Conservation (phyloP, 2,329 filamentous ascomycete species). For the Zymoseptoria crescenta region DNA sequence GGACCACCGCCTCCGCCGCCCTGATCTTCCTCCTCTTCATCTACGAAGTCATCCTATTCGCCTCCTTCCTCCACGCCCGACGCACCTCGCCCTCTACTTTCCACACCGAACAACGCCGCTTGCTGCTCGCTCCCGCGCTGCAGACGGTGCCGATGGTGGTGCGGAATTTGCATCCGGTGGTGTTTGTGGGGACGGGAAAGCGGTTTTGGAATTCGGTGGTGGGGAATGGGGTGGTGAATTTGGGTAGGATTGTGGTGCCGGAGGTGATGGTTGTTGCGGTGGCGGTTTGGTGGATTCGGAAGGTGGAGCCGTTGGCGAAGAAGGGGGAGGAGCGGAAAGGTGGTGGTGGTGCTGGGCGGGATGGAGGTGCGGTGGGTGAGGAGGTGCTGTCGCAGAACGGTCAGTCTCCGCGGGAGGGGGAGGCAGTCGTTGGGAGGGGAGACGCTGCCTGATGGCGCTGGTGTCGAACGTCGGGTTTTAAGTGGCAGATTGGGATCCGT, state of each 20-base stretch:
- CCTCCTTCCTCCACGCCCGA: background rate
- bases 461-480: background rate
- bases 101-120: background rate
- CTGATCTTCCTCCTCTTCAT: background rate
- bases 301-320: background rate
- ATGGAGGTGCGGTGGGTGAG: background rate
- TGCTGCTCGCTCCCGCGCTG: background rate
- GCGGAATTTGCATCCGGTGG: background rate
- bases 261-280: background rate
- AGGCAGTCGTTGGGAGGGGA: background rate
- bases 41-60: background rate
- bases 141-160: background rate
- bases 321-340: background rate
- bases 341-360: background rate
- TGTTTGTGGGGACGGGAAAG: background rate
- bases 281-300: background rate
- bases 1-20: background rate
- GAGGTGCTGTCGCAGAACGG: background rate
- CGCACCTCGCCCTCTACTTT: background rate
- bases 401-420: background rate
- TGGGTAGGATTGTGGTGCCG: background rate
- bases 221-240: background rate
- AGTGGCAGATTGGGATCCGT: background rate
- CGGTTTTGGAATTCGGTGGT: background rate
- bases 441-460: background rate